Percentiles rank a stretch among this genome's conserved stretches.
Evolutionary conservation across 805 yeast species (phyloP).

Genomic region (Metschnikowia gruessii): DNA sequence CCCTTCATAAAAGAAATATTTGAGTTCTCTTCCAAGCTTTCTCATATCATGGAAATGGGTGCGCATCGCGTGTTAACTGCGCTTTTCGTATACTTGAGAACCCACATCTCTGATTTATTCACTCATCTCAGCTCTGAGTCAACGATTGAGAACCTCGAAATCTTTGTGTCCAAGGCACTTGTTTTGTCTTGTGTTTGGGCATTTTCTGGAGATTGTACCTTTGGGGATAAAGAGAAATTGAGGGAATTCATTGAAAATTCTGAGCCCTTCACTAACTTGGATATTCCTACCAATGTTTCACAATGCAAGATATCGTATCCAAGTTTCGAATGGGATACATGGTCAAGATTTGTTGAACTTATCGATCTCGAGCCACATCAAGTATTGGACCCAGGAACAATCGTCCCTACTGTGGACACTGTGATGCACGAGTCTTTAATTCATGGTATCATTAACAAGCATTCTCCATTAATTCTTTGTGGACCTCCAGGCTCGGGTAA

Average conservation of each 20-base stretch:
- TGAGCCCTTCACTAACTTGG: conserved; percentile 17
- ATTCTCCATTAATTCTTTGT: conserved; percentile 65
- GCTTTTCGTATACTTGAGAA: conserved; percentile 38
- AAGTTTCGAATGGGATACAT: conserved; percentile 45
- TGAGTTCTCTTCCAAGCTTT: conserved; percentile 23
- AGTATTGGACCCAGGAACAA: conserved; percentile 56
- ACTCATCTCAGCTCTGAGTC: conserved; percentile 2
- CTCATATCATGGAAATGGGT: conserved; percentile 54
- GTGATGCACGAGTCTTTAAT: conserved; percentile 61
- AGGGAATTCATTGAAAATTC: conserved; percentile 25
- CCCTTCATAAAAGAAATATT: conserved; percentile 18
- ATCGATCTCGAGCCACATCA: conserved; percentile 55
- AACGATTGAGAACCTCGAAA: conserved; percentile 23
- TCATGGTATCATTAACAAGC: conserved; percentile 52
- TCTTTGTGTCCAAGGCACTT: conserved; percentile 32
- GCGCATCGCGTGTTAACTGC: conserved; percentile 36
- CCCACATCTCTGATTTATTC: conserved; percentile 30
- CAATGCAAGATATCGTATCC: conserved; percentile 46
- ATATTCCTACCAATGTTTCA: conserved; percentile 22
- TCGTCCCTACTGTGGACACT: conserved; percentile 82
- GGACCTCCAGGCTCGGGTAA: conserved; percentile 99
- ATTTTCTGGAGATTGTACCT: conserved; percentile 54
- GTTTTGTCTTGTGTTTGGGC: conserved; percentile 56
- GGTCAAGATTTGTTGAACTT: conserved; percentile 39
- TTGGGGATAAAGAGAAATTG: conserved; percentile 39